Conservation (phyloP, 2,329 filamentous ascomycete genomes). For the Lasiodiplodia citricola region DNA sequence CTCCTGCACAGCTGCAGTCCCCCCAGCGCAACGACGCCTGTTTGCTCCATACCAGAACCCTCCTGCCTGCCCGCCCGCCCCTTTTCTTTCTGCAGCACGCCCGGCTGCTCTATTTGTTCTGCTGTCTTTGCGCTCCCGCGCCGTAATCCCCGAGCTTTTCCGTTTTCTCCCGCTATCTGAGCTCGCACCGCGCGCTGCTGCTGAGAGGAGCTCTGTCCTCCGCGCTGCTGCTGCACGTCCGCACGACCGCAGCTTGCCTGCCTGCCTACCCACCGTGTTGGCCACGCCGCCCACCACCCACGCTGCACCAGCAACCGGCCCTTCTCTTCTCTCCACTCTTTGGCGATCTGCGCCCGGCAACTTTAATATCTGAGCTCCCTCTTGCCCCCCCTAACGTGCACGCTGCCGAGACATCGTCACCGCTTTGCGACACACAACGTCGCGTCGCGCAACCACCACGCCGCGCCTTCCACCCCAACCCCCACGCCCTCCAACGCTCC, state of each 20-base stretch:
- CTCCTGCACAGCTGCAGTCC: slow-evolving; percentile 9
- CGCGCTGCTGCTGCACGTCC: slow-evolving; percentile 2
- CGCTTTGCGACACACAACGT: slow-evolving; percentile 22
- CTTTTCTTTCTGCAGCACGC: slow-evolving; percentile 7
- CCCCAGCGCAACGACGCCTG: slow-evolving; percentile 11
- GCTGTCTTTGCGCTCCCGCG: not conserved
- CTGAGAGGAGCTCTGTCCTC: slow-evolving; percentile 20
- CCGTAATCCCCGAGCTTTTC: slow-evolving; percentile 5
- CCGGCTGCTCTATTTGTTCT: not conserved
- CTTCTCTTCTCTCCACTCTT: slow-evolving; percentile 27
- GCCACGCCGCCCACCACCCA: slow-evolving; percentile 18
- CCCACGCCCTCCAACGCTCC: slow-evolving; percentile 37
- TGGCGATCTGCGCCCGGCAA: slow-evolving; percentile 25
- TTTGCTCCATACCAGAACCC: not conserved
- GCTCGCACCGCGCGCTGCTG: not conserved
- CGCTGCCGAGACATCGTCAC: slow-evolving; percentile 26
- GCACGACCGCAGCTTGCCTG: slow-evolving; percentile 7
- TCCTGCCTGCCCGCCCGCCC: slow-evolving; percentile 1
- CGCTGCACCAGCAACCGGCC: slow-evolving; percentile 25
- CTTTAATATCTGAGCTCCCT: slow-evolving; percentile 27
- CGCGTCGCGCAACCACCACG: slow-evolving; percentile 26
- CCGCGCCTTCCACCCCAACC: slow-evolving; percentile 23
- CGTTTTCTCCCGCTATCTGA: slow-evolving; percentile 22
- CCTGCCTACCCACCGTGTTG: slow-evolving; percentile 21
- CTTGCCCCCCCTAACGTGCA: slow-evolving; percentile 16